Evolutionary conservation across 305 asterid genomes (phyloP).

Genomic region (Fraxinus paxiana): DNA sequence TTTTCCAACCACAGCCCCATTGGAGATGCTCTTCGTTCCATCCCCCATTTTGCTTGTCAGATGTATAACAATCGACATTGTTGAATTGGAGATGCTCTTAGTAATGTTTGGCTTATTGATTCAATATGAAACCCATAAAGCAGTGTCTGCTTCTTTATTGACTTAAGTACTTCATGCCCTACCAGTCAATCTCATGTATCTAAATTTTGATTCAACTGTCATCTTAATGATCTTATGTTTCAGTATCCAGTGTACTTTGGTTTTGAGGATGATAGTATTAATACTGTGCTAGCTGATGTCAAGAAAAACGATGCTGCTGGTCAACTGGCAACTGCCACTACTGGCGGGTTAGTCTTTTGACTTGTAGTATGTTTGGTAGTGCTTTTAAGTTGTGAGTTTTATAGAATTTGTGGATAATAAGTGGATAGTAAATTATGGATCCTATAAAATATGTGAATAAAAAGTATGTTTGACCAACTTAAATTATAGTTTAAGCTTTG

Average conservation of each 20-base stretch:
- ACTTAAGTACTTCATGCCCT: neutral
- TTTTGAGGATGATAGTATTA: slow-evolving; percentile 70
- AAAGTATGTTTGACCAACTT: neutral
- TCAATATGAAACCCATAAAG: neutral
- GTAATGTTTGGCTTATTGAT: neutral
- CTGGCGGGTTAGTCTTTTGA: slow-evolving; percentile 87
- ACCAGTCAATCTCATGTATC: neutral
- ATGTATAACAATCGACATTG: neutral
- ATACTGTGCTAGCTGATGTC: slow-evolving; percentile 59
- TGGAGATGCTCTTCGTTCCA: neutral
- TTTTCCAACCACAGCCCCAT: neutral
- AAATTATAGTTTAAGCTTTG: neutral
- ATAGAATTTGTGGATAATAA: neutral
- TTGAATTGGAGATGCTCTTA: neutral
- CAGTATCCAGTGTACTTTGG: slow-evolving; percentile 98
- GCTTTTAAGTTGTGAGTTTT: neutral
- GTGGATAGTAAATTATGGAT: neutral
- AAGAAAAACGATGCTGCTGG: slow-evolving; percentile 48
- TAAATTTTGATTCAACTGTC: slow-evolving; percentile 12
- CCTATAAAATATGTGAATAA: neutral
- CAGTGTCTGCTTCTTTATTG: neutral
- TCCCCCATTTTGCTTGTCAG: neutral
- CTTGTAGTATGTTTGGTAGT: neutral
- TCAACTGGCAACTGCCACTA: slow-evolving; percentile 91
- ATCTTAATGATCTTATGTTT: slow-evolving; percentile 34